Base-by-base conservation (phyloP, 306 rosid genomes). In the Luffa aegyptiaca region DNA sequence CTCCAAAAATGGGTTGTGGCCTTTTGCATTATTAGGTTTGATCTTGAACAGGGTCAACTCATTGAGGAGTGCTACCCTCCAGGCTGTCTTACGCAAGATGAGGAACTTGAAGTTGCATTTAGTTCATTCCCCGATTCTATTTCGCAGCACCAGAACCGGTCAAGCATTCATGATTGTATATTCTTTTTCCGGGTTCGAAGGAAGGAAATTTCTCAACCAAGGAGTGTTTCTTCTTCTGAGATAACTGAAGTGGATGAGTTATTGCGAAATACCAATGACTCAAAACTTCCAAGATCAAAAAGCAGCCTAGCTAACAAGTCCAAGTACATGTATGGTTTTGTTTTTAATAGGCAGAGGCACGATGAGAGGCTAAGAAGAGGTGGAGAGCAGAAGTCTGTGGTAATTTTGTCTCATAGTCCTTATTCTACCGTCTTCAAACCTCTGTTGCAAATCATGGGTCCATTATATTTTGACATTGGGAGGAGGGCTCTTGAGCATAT, bases 371-470 rank as follows among this genome's bases (percentile, higher is more conserved):
- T 94, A 39, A 92, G 89, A 83, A 90, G 98, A 18, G 98, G 98
- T n/a, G 98, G 98, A 49, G 97, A 94, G 82, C 98, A 94, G 85
- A 94, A 94, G 79, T 94, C 98, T 53, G 97, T 94, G 70, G 98
- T 94, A 21, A 89, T 94, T 69, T 82, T 94, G 84, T 89, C 98
- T 9, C 86, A 81, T 31, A 72, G 62, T 84, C 98, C 98, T 74
- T 94, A 83, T 85, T 88, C 97, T 48, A 87, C 91, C 79, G 96
- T 94, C 80, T 92, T 92, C 77, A 90, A 87, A 83, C 98, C 98
- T 45, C 85, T 94, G 89, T 85, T 94, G 82, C 98, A 94, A 82
- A 94, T 94, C 75, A 85, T 94, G 86, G 98, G 97, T 82, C 98
- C 98, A 62, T 79, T 94, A 77, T 94, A 86, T 87, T 94, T 94